Conservation (phyloP, 108 stramenopile genomes). For the Nannochloropsis oceanica region DNA sequence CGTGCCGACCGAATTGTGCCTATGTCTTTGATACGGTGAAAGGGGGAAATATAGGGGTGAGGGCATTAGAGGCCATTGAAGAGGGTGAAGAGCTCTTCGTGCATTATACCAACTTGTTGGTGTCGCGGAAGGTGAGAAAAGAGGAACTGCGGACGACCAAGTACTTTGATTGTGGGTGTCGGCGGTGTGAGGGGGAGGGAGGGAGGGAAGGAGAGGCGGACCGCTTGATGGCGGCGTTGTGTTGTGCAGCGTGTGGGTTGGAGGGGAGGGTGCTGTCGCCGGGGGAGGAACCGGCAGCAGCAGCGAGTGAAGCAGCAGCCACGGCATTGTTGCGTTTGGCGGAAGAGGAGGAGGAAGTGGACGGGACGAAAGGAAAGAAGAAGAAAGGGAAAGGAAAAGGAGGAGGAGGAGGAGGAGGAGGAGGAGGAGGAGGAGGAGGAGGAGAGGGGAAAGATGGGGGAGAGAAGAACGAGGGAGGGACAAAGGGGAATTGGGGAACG, state of each 20-base stretch:
- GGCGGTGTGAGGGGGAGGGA: slow-evolving; percentile 2
- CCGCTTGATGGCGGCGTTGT: background rate
- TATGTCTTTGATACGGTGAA: slow-evolving; percentile 2
- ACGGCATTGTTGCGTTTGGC: background rate
- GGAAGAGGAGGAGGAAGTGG: background rate
- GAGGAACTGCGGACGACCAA: slow-evolving; percentile 7
- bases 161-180: slow-evolving; percentile 14
- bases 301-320: background rate
- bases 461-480: background rate
- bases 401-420: background rate
- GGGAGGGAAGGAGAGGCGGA: background rate
- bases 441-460: background rate
- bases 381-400: background rate
- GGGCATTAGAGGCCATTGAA: background rate
- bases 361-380: background rate
- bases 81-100: slow-evolving; percentile 11
- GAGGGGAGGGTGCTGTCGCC: background rate
- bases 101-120: slow-evolving; percentile 22
- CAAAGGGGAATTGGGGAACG: background rate
- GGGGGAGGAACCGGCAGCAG: background rate
- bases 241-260: background rate
- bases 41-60: background rate
- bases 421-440: background rate
- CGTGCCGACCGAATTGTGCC: slow-evolving; percentile 20
- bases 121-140: background rate